Evolutionary conservation across 306 rosid genomes (phyloP).

Genomic region (Dalbergia oliveri): DNA sequence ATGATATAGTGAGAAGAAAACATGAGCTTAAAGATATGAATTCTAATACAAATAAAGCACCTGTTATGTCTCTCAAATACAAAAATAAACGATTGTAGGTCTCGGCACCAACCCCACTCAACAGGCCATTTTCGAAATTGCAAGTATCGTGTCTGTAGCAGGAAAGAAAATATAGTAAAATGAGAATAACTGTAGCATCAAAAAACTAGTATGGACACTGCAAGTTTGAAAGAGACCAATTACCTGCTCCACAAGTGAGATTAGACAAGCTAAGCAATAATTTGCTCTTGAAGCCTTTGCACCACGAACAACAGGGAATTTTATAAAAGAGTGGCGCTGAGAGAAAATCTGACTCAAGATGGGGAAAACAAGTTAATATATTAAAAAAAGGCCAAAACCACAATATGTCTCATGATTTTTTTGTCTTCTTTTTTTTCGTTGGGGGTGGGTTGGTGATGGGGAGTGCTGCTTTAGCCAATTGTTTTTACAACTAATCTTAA

Average conservation of each 20-base stretch:
- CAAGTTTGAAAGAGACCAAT: constrained; percentile 36
- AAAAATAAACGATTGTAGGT: constrained; percentile 90
- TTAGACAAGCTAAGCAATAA: constrained; percentile 82
- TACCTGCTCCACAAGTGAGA: constrained; percentile 98
- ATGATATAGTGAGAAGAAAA: constrained; percentile 29
- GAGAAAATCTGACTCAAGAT: constrained; percentile 69
- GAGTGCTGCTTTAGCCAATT: constrained; percentile 4
- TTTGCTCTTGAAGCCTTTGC: constrained; percentile 68
- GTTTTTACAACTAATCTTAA: constrained; percentile 14
- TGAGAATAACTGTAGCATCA: background rate
- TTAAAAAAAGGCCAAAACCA: constrained; percentile 26
- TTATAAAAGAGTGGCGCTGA: constrained; percentile 61
- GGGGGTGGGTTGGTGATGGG: background rate
- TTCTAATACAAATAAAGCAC: constrained; percentile 53
- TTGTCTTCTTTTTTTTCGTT: no score
- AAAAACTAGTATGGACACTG: constrained; percentile 26
- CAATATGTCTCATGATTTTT: background rate
- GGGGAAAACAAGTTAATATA: constrained; percentile 35
- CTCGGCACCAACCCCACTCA: constrained; percentile 99
- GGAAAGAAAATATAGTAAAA: constrained; percentile 19
- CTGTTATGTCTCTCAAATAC: constrained; percentile 89
- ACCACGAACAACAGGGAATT: constrained; percentile 60
- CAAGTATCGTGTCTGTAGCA: constrained; percentile 71
- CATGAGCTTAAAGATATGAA: constrained; percentile 34
- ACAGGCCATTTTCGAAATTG: constrained; percentile 85